Percentiles rank a stretch among this genome's conserved stretches.
Evolutionary conservation across 768 basidiomycete genomes (phyloP).

Genomic region (Rhodotorula graminis): DNA sequence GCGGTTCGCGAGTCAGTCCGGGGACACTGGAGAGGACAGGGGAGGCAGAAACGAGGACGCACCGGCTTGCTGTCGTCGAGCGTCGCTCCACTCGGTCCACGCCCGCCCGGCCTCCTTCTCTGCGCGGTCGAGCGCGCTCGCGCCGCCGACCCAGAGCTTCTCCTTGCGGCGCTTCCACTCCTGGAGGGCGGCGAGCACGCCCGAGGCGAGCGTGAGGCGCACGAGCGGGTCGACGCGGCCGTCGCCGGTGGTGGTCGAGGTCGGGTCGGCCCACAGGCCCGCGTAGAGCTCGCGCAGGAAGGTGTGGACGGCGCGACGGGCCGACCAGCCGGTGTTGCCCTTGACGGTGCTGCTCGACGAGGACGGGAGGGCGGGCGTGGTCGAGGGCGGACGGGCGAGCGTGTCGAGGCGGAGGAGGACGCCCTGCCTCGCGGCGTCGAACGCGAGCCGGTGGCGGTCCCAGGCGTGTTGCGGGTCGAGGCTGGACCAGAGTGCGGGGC

Average conservation of each 20-base stretch:
- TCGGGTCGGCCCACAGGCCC: constrained; percentile 9
- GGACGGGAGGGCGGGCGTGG: background rate
- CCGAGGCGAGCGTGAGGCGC: constrained; percentile 12
- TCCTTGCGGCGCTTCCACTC: constrained; percentile 32
- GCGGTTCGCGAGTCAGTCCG: too few relatives aligned
- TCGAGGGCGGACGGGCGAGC: constrained; percentile 7
- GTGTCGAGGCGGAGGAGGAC: constrained; percentile 20
- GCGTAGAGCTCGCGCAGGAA: constrained; percentile 8
- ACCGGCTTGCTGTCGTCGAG: background rate
- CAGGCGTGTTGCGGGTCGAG: too few relatives aligned
- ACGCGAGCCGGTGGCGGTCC: background rate
- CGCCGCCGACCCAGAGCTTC: constrained; percentile 29
- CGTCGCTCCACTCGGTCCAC: constrained; percentile 4
- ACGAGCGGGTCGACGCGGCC: constrained; percentile 6
- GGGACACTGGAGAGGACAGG: too few relatives aligned
- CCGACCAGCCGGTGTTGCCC: background rate
- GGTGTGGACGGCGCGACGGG: background rate
- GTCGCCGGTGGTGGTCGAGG: background rate
- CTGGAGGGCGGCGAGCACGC: constrained; percentile 24
- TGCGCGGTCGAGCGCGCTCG: constrained; percentile 8
- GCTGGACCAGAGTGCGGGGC: constrained; percentile 14
- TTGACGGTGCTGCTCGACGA: background rate
- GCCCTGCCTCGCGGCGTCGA: constrained; percentile 4
- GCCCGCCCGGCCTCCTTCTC: constrained; percentile 14
- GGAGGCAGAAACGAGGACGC: too few relatives aligned